These are phyloP conservation scores for Penicillium glabrum DNA, from an alignment of 2,329 filamentous ascomycete species.

Conservation along the genomic window DNA sequence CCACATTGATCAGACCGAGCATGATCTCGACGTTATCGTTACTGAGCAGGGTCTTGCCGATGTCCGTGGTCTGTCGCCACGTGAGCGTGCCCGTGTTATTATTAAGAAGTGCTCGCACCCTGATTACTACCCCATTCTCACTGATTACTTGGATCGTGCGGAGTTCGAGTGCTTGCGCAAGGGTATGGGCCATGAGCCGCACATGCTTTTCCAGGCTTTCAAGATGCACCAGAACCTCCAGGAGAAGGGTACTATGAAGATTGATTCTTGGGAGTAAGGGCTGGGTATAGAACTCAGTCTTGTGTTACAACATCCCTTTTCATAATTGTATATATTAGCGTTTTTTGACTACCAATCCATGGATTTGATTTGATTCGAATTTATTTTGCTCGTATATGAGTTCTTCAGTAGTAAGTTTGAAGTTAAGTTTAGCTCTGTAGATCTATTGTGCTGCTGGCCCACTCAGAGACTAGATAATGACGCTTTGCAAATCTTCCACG, in stretches of 20 bases:
- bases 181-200: slow-evolving; percentile 88
- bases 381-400: not conserved
- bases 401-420: not conserved
- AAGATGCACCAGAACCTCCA: slow-evolving; percentile 84
- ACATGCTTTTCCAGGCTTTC: slow-evolving; percentile 81
- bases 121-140: slow-evolving; percentile 77
- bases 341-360: not conserved
- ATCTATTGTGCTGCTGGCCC: not conserved
- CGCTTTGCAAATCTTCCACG: not conserved
- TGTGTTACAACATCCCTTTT: no score
- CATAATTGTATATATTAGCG: not conserved
- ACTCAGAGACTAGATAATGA: not conserved
- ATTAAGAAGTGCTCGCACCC: slow-evolving; percentile 86
- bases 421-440: not conserved
- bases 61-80: slow-evolving; percentile 75
- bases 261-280: slow-evolving; percentile 61
- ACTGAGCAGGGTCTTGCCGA: slow-evolving; percentile 76
- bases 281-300: not conserved
- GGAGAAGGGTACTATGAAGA: slow-evolving; percentile 87
- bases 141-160: slow-evolving; percentile 80
- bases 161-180: slow-evolving; percentile 83
- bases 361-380: not conserved
- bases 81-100: slow-evolving; percentile 79
- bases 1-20: slow-evolving; percentile 89
- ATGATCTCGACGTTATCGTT: slow-evolving; percentile 89